phyloP scores from a whole-genome alignment of 2,329 filamentous ascomycete genomes.

The Fusarium anguioides region DNA sequence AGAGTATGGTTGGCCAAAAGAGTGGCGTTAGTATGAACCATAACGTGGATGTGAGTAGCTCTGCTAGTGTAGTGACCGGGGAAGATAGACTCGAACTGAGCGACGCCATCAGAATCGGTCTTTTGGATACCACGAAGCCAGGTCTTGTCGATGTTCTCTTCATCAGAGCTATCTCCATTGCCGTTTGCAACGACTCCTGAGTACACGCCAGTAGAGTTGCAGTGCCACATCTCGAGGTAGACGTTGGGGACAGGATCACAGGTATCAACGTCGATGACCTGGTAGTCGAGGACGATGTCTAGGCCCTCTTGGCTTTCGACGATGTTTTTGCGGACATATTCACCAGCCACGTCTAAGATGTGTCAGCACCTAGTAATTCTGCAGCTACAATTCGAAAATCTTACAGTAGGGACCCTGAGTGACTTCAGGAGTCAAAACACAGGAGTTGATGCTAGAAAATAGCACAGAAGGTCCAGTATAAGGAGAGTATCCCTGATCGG shows the following conservation, averaged over 20 bases:
- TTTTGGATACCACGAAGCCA: conserved; percentile 53
- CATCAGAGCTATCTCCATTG: conserved; percentile 58
- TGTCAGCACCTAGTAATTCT: neutral
- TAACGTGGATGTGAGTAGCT: conserved; percentile 60
- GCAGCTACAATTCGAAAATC: neutral
- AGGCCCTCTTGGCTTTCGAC: conserved; percentile 56
- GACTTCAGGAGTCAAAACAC: conserved; percentile 61
- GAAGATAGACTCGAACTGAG: conserved; percentile 56
- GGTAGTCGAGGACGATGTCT: conserved; percentile 56
- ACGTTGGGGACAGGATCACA: conserved; percentile 56
- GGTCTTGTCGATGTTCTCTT: conserved; percentile 48
- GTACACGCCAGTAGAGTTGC: conserved; percentile 61
- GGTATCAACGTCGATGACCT: conserved; percentile 57
- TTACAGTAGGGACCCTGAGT: conserved; percentile 61
- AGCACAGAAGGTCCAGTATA: conserved; percentile 49
- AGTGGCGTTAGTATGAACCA: conserved; percentile 54
- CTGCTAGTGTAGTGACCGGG: conserved; percentile 59
- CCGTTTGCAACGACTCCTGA: conserved; percentile 53
- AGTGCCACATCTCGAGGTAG: conserved; percentile 60
- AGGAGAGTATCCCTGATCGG: conserved; percentile 48
- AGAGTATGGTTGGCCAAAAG: conserved; percentile 50
- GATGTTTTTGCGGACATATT: conserved; percentile 52
- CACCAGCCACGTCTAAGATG: conserved; percentile 45
- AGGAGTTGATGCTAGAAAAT: conserved; percentile 56
- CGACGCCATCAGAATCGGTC: conserved; percentile 57